These are phyloP conservation scores for Teunomyces funiuensis DNA, from an alignment of 805 yeast species.

Conservation along the genomic window DNA sequence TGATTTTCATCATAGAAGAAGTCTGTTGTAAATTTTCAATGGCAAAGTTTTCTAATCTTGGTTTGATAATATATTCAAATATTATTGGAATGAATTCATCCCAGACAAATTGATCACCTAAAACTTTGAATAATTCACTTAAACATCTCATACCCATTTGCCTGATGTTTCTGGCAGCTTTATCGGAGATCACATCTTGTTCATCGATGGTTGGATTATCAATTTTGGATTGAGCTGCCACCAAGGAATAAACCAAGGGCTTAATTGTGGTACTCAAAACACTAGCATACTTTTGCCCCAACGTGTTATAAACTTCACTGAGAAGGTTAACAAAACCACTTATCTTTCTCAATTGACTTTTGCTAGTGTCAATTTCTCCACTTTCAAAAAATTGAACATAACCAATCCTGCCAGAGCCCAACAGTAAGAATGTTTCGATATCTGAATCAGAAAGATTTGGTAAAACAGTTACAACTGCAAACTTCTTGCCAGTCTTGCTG, in stretches of 20 bases:
- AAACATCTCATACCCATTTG: slow-evolving; percentile 68
- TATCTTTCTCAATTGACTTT: slow-evolving; percentile 46
- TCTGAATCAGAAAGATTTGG: slow-evolving; percentile 55
- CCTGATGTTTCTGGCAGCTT: slow-evolving; percentile 59
- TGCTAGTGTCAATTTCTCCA: slow-evolving; percentile 14
- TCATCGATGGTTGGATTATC: slow-evolving; percentile 13
- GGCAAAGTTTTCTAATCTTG: slow-evolving; percentile 68
- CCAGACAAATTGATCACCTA: slow-evolving; percentile 62
- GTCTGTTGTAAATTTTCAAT: slow-evolving; percentile 80
- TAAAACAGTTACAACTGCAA: slow-evolving; percentile 64
- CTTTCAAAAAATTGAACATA: slow-evolving; percentile 31
- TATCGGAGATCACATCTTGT: slow-evolving; percentile 25
- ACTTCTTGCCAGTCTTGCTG: slow-evolving; percentile 68
- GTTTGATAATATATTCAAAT: slow-evolving; percentile 53
- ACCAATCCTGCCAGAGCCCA: slow-evolving; percentile 59
- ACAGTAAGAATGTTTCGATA: slow-evolving; percentile 57
- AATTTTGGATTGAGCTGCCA: slow-evolving; percentile 50
- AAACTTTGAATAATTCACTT: slow-evolving; percentile 49
- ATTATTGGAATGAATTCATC: slow-evolving; percentile 45
- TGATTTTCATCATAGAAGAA: slow-evolving; percentile 68
- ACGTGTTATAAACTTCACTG: slow-evolving; percentile 51
- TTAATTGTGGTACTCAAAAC: slow-evolving; percentile 51
- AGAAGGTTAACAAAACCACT: slow-evolving; percentile 67
- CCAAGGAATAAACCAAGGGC: slow-evolving; percentile 57
- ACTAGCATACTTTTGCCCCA: slow-evolving; percentile 57